These are phyloP conservation scores for Pneumocystis canis DNA, from an alignment of 1,139 yeast species.

Conservation along the genomic window DNA sequence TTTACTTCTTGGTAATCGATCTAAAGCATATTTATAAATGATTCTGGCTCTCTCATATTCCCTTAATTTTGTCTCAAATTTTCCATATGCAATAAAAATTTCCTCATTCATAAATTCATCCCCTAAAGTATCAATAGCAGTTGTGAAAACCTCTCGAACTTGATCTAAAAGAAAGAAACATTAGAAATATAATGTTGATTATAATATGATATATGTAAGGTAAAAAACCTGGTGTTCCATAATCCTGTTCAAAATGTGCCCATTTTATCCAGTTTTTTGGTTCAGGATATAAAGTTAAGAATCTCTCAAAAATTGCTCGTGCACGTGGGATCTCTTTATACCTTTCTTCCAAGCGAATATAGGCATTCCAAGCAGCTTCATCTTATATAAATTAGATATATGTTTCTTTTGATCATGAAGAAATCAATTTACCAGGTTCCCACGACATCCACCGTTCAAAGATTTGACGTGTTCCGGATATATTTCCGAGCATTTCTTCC, in stretches of 20 bases:
- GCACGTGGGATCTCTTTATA: conserved; percentile 45
- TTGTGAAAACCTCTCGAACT: conserved; percentile 50
- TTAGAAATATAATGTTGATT: not conserved
- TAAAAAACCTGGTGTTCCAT: conserved; percentile 28
- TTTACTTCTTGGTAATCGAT: conserved; percentile 33
- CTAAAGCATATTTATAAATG: conserved; percentile 42
- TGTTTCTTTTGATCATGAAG: not conserved
- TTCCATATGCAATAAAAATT: conserved; percentile 43
- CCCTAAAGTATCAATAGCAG: conserved; percentile 44
- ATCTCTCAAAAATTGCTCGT: conserved; percentile 42
- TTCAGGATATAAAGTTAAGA: conserved; percentile 39
- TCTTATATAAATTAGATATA: conserved; percentile 22
- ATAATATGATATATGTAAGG: not conserved
- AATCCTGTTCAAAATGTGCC: conserved; percentile 43
- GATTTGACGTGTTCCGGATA: conserved; percentile 45
- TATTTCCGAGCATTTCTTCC: conserved; percentile 64
- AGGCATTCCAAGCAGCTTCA: conserved; percentile 59
- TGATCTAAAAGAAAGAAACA: conserved; percentile 19
- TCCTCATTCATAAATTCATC: conserved; percentile 27
- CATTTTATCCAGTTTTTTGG: conserved; percentile 53
- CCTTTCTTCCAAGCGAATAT: conserved; percentile 54
- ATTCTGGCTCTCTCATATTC: conserved; percentile 56
- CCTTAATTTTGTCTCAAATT: conserved; percentile 51
- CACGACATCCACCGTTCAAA: conserved; percentile 74
- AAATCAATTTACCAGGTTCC: conserved; percentile 26